Conservation (phyloP, 1,284 basidiomycete genomes). For the Taiwanofungus camphoratus region DNA sequence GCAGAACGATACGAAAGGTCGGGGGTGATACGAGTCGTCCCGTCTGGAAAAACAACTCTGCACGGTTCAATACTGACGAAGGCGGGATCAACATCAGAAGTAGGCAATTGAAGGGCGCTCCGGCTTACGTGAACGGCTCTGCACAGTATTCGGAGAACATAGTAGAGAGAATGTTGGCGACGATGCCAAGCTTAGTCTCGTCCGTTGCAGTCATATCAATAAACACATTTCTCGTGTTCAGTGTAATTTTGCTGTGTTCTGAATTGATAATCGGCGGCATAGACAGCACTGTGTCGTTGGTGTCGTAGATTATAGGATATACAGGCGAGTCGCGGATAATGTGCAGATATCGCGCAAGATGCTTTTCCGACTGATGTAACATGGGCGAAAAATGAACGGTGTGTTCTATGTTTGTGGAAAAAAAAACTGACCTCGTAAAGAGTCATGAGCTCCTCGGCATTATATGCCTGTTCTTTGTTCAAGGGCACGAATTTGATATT, state of each 20-base stretch:
- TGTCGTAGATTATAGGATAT: slow-evolving; percentile 97
- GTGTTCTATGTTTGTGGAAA: not conserved
- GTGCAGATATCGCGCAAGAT: slow-evolving; percentile 83
- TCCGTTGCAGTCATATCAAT: slow-evolving; percentile 99
- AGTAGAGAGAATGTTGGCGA: slow-evolving; percentile 88
- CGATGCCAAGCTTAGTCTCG: slow-evolving; percentile 93
- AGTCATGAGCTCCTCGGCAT: slow-evolving; percentile 83
- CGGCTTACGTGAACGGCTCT: slow-evolving; percentile 81
- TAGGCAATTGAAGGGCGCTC: not conserved
- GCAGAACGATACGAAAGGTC: slow-evolving; percentile 72
- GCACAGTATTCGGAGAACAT: slow-evolving; percentile 98
- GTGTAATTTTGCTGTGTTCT: slow-evolving; percentile 93
- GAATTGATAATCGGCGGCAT: slow-evolving; percentile 99
- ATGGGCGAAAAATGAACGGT: slow-evolving; percentile 1
- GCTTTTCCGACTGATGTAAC: slow-evolving; percentile 78
- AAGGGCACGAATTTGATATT: slow-evolving; percentile 89
- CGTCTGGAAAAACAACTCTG: slow-evolving; percentile 75
- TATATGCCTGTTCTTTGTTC: slow-evolving; percentile 71
- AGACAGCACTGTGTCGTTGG: slow-evolving; percentile 80
- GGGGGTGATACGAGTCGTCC: slow-evolving; percentile 73
- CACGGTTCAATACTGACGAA: slow-evolving; percentile 83
- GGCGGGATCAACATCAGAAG: too few relatives aligned
- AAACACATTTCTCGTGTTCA: slow-evolving; percentile 93
- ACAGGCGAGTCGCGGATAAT: slow-evolving; percentile 95
- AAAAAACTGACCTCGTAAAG: slow-evolving; percentile 71